Evolutionary conservation across 441 rosid species (phyloP).

Genomic region (Corymbia citriodora): DNA sequence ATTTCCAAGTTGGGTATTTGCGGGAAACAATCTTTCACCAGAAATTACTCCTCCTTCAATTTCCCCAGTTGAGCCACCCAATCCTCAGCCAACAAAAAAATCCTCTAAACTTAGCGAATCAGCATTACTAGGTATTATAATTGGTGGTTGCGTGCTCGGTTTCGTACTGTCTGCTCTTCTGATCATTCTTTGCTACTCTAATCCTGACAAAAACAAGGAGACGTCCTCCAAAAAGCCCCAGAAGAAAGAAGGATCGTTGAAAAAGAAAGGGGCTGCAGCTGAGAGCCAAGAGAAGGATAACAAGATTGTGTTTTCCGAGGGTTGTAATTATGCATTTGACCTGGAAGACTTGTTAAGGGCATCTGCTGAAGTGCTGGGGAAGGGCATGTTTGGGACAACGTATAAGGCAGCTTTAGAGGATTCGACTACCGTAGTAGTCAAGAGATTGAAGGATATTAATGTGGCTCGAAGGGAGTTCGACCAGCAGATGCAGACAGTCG

Average conservation of each 20-base stretch:
- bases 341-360: slow-evolving; percentile 78
- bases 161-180: slow-evolving; percentile 34
- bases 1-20: slow-evolving; percentile 52
- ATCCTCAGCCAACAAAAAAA: slow-evolving; percentile 28
- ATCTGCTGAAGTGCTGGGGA: slow-evolving; percentile 92
- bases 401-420: slow-evolving; percentile 83
- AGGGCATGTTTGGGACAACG: slow-evolving; percentile 78
- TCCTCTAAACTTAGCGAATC: slow-evolving; percentile 35
- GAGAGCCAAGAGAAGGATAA: slow-evolving; percentile 41
- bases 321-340: slow-evolving; percentile 63
- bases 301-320: slow-evolving; percentile 66
- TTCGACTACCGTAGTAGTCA: slow-evolving; percentile 56
- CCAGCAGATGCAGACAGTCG: slow-evolving; percentile 5
- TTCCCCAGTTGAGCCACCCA: slow-evolving; percentile 35
- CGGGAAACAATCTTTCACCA: slow-evolving; percentile 52
- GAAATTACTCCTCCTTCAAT: slow-evolving; percentile 6
- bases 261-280: slow-evolving; percentile 21
- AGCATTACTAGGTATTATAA: slow-evolving; percentile 48
- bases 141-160: slow-evolving; percentile 43
- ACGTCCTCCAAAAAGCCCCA: slow-evolving; percentile 16
- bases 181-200: slow-evolving; percentile 39
- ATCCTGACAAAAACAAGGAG: slow-evolving; percentile 19
- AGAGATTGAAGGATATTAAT: slow-evolving; percentile 15
- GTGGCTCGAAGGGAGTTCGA: not conserved
- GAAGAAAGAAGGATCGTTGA: slow-evolving; percentile 37